Evolutionary conservation across 345 rosid species (phyloP), one percentile per base, ranked within the genome.

Genomic region (Crucihimalaya himalaica): DNA sequence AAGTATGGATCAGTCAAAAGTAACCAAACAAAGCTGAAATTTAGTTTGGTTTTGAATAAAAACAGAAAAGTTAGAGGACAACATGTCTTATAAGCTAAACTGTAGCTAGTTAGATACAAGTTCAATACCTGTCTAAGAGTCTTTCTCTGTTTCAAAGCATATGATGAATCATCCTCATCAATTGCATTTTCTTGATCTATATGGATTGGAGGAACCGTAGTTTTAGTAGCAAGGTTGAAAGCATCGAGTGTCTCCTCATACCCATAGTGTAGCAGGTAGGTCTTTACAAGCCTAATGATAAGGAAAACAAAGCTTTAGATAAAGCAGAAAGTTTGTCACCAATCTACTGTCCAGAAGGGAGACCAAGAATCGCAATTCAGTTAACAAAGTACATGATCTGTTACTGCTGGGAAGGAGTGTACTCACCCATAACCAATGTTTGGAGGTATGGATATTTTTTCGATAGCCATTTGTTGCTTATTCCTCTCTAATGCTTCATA

Each of bases 221-320:
- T 90, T 83, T 84, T 80, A 79, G 86, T 75, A 65, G 96, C 96
- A 85, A 86, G 72, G 78, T 90, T 89, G 81, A 95, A 95, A 71
- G 94, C 87, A 79, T 84, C 75, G 64, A 95, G 90, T n/a, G 97
- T 92, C 75, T 90, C 98, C 78, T 89, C 94, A 54, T 92, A 95
- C 46, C 98, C 99, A 74, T 90, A 90, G 81, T 95, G 99, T 73
- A 90, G 73, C 71, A 95, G 81, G 82, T 92, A 95, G 47, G 96
- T 85, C 74, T 91, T 89, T 39, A 95, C 90, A 74, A 95, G 90
- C 80, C 99, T 95, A 85, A 71, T 63, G 66, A 70, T 40, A 74
- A 75, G 74, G 68, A 32, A 48, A 39, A 78, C 20, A 70, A 55
- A 54, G 6, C 0, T 53, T 54, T 23, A 51, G 67, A 63, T 27